Evolutionary conservation across 2,329 filamentous ascomycete species (phyloP).

Genomic region (Microsporum ferrugineum): DNA sequence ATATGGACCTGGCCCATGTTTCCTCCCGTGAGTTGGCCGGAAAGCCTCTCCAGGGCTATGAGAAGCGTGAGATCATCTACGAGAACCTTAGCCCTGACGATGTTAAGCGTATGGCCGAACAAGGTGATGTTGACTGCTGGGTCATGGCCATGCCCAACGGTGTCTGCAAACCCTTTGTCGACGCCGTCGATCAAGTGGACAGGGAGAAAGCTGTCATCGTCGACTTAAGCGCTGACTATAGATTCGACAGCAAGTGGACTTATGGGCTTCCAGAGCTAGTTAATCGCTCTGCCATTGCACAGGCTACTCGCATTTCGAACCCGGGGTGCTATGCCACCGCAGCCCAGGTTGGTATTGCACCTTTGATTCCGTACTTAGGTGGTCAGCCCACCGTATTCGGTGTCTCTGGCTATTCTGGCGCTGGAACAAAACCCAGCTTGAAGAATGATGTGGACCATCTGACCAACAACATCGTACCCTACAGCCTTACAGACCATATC

Average conservation of each 20-base stretch:
- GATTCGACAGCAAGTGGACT: conserved; percentile 75
- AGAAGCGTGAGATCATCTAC: conserved; percentile 83
- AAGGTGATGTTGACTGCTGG: conserved; percentile 85
- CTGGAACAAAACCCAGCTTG: conserved; percentile 82
- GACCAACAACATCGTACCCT: conserved; percentile 78
- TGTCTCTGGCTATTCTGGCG: conserved; percentile 86
- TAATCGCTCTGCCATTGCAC: conserved; percentile 61
- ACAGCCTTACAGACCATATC: conserved; percentile 84
- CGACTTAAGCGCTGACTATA: conserved; percentile 92
- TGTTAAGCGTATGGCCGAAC: conserved; percentile 69
- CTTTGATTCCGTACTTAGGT: conserved; percentile 64
- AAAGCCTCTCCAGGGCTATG: conserved; percentile 77
- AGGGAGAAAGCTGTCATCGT: conserved; percentile 65
- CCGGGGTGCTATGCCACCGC: conserved; percentile 94
- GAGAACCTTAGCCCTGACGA: conserved; percentile 83
- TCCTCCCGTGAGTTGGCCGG: conserved; percentile 87
- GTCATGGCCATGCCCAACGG: conserved; percentile 95
- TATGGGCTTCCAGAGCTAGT: conserved; percentile 85
- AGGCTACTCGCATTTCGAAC: conserved; percentile 74
- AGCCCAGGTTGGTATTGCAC: conserved; percentile 78
- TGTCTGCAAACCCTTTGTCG: conserved; percentile 86
- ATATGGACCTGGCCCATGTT: conserved; percentile 81
- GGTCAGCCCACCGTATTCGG: conserved; percentile 77
- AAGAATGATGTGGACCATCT: conserved; percentile 86
- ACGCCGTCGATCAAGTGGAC: conserved; percentile 66